A percentile compares a stretch with the other conserved stretches of the same genome.
phyloP scores from a whole-genome alignment of 2,329 filamentous ascomycete species.

The Chrysoporthe cubensis region DNA sequence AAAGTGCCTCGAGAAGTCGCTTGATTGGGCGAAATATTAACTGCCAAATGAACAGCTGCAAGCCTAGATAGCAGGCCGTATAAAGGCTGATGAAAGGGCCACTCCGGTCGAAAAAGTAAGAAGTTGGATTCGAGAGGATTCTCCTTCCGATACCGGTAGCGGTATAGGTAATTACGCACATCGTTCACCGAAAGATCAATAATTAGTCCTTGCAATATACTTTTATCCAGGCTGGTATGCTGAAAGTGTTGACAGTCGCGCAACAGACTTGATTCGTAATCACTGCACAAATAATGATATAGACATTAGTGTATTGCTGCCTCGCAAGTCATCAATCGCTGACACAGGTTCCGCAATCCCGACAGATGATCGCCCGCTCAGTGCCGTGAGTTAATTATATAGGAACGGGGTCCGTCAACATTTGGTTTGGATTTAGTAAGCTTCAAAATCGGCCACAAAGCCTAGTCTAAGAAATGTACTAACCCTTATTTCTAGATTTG shows the following conservation, averaged over 20 bases:
- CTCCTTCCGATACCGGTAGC: conserved; percentile 23
- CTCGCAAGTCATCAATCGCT: conserved; percentile 15
- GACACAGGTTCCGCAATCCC: not conserved
- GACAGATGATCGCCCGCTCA: no score
- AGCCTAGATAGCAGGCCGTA: conserved; percentile 48
- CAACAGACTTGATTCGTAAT: conserved; percentile 30
- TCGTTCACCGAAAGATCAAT: not conserved
- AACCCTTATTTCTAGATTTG: no score
- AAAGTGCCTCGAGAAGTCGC: conserved; percentile 38
- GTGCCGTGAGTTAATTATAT: no score
- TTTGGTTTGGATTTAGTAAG: no score
- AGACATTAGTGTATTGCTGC: conserved; percentile 28
- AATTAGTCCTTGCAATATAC: not conserved
- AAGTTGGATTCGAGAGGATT: conserved; percentile 43
- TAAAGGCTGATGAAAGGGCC: conserved; percentile 48
- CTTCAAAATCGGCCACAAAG: no score
- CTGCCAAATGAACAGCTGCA: conserved; percentile 44
- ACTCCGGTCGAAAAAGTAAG: conserved; percentile 45
- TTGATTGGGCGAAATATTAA: conserved; percentile 38
- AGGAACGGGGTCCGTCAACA: no score
- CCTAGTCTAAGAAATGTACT: no score
- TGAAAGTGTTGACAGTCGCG: conserved; percentile 25
- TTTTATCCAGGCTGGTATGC: not conserved
- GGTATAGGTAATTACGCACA: not conserved
- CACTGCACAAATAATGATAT: conserved; percentile 33